Conservation (phyloP, 441 rosid species). For the Biscutella laevigata region DNA sequence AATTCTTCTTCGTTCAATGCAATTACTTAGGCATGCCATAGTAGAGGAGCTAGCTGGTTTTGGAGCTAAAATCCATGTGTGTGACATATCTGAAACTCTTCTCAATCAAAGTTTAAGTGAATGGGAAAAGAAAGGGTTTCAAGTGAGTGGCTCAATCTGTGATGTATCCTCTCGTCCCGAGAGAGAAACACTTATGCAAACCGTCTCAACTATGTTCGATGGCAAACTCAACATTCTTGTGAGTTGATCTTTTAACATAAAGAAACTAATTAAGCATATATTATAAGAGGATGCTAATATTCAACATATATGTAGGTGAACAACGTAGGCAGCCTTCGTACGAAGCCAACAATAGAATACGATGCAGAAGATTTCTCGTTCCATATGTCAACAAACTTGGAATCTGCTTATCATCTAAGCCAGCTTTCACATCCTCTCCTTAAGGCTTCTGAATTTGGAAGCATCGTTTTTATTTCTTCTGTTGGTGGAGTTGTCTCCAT, state of each 20-base stretch:
- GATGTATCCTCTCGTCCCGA: slow-evolving; percentile 31
- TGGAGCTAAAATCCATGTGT: slow-evolving; percentile 1
- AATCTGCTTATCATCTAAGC: slow-evolving; percentile 31
- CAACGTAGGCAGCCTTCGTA: slow-evolving; percentile 23
- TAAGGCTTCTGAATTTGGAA: slow-evolving; percentile 31
- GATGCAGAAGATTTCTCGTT: slow-evolving; percentile 25
- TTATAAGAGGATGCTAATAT: too few relatives aligned
- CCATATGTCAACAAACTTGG: slow-evolving; percentile 31
- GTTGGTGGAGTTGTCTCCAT: slow-evolving; percentile 24
- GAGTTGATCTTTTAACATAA: not conserved
- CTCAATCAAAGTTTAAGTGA: slow-evolving; percentile 10
- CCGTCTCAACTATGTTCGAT: slow-evolving; percentile 33
- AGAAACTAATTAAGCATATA: too few relatives aligned
- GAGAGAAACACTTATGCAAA: slow-evolving; percentile 34
- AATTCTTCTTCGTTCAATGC: too few relatives aligned
- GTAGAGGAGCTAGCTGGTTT: not conserved
- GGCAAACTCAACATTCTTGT: slow-evolving; percentile 35
- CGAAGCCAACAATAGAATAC: slow-evolving; percentile 26
- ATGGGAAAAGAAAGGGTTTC: slow-evolving; percentile 22
- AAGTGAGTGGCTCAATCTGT: slow-evolving; percentile 35
- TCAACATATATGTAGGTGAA: slow-evolving; percentile 34
- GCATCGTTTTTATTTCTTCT: slow-evolving; percentile 34
- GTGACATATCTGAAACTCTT: not conserved
- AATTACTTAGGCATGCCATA: not conserved
- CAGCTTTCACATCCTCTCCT: slow-evolving; percentile 36